Evolutionary conservation across 805 yeast genomes (phyloP).

Genomic region (Candida hungchunana): DNA sequence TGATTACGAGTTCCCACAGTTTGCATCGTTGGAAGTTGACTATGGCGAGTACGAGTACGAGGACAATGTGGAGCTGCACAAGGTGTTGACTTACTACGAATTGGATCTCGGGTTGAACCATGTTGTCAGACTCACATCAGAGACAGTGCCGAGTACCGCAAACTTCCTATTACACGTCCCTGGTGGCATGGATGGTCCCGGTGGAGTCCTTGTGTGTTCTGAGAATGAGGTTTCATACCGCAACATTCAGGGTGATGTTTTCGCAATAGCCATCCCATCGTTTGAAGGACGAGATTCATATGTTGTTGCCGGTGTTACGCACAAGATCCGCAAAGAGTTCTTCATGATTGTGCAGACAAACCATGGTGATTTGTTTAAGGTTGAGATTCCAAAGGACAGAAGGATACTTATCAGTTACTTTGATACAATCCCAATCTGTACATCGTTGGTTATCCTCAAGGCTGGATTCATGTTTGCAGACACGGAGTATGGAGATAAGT

Average conservation of each 20-base stretch:
- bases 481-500: conserved; percentile 56
- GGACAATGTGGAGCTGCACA: conserved; percentile 24
- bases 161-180: conserved; percentile 65
- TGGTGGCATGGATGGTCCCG: conserved; percentile 63
- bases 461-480: conserved; percentile 75
- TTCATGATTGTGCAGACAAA: conserved; percentile 69
- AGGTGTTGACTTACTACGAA: conserved; percentile 63
- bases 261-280: conserved; percentile 53
- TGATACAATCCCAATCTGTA: conserved; percentile 66
- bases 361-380: conserved; percentile 72
- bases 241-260: conserved; percentile 35
- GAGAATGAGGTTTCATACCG: conserved; percentile 50
- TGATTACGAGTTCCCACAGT: conserved; percentile 77
- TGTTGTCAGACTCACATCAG: conserved; percentile 51
- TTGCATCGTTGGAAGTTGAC: conserved; percentile 74
- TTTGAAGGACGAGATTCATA: conserved; percentile 29
- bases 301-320: conserved; percentile 59
- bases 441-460: conserved; percentile 54
- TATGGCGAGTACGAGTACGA: conserved; percentile 34
- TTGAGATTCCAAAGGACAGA: conserved; percentile 45
- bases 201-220: conserved; percentile 66
- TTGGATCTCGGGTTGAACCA: conserved; percentile 84
- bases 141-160: conserved; percentile 36
- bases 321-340: conserved; percentile 55
- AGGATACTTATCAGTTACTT: conserved; percentile 59